phyloP scores from a whole-genome alignment of 2,329 filamentous ascomycete species.

The Trichoderma harzianum region DNA sequence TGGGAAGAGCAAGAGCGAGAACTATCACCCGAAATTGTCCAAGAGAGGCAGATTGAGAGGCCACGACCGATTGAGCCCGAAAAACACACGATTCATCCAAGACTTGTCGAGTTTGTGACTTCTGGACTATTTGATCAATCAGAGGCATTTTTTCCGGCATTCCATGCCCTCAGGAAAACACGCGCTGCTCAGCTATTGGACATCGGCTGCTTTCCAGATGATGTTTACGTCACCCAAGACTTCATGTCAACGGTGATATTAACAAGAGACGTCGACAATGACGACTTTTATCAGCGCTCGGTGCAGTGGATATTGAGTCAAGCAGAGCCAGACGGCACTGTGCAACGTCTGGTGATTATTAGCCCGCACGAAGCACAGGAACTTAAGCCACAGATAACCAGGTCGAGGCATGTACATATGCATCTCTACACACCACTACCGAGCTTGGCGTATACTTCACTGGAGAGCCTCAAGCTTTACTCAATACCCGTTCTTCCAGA shows the following conservation, averaged over 20 bases:
- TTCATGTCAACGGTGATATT: conserved; percentile 14
- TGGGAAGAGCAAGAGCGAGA: conserved; percentile 67
- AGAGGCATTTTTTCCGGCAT: conserved; percentile 20
- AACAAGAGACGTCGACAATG: neutral
- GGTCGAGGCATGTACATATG: conserved; percentile 37
- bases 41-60: conserved; percentile 53
- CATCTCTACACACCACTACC: conserved; percentile 50
- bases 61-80: conserved; percentile 37
- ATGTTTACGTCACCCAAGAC: conserved; percentile 11
- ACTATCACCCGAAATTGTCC: conserved; percentile 60
- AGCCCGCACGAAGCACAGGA: conserved; percentile 49
- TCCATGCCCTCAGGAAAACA: conserved; percentile 19
- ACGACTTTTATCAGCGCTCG: conserved; percentile 25
- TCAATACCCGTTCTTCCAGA: neutral
- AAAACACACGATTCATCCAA: conserved; percentile 30
- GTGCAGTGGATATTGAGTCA: conserved; percentile 27
- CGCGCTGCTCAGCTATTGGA: conserved; percentile 20
- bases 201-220: conserved; percentile 18
- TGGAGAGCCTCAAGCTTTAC: neutral
- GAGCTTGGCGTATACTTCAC: neutral
- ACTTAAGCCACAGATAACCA: conserved; percentile 34
- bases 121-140: neutral
- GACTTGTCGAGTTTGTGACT: neutral
- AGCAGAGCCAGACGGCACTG: neutral
- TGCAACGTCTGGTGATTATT: conserved; percentile 8